Conservation (phyloP, 2,329 filamentous ascomycete species). For the Pyrenophora teres region DNA sequence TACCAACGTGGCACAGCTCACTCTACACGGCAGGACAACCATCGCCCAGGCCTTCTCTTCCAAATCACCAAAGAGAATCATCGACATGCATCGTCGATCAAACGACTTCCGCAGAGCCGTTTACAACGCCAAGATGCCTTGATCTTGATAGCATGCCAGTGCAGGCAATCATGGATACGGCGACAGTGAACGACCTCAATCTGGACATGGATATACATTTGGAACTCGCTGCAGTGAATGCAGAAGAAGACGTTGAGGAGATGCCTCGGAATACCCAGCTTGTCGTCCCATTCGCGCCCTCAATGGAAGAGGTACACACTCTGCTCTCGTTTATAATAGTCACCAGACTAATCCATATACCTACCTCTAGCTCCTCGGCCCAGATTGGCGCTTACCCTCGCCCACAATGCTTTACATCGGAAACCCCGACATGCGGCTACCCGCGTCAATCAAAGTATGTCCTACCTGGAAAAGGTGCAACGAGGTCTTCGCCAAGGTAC, state of each 20-base stretch:
- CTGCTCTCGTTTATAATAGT: not conserved
- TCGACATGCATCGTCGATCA: constrained; percentile 1
- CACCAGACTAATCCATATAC: not conserved
- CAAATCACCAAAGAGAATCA: constrained; percentile 20
- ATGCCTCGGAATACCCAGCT: constrained; percentile 20
- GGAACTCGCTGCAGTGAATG: constrained; percentile 19
- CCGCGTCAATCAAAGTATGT: constrained; percentile 19
- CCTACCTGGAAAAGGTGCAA: constrained; percentile 39
- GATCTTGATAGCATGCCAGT: constrained; percentile 44
- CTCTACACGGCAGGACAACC: constrained; percentile 27
- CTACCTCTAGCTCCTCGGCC: constrained; percentile 34
- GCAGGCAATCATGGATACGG: constrained; percentile 14
- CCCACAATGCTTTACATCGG: constrained; percentile 39
- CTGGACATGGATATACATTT: constrained; percentile 19
- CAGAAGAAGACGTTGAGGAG: constrained; percentile 17
- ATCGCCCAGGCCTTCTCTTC: constrained; percentile 30
- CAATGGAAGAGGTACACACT: constrained; percentile 32
- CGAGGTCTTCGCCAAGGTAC: constrained; percentile 38
- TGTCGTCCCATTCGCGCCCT: constrained; percentile 34
- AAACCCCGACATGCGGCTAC: constrained; percentile 14
- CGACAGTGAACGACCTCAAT: constrained; percentile 7
- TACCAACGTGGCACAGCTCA: constrained; percentile 23
- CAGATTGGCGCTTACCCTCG: constrained; percentile 34
- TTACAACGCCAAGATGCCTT: constrained; percentile 14
- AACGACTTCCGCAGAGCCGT: constrained; percentile 18